Percentiles rank a stretch among this genome's conserved stretches.
These are phyloP conservation scores for Pittosporum tobira DNA, from an alignment of 129 eudicot species.

Conservation along the genomic window DNA sequence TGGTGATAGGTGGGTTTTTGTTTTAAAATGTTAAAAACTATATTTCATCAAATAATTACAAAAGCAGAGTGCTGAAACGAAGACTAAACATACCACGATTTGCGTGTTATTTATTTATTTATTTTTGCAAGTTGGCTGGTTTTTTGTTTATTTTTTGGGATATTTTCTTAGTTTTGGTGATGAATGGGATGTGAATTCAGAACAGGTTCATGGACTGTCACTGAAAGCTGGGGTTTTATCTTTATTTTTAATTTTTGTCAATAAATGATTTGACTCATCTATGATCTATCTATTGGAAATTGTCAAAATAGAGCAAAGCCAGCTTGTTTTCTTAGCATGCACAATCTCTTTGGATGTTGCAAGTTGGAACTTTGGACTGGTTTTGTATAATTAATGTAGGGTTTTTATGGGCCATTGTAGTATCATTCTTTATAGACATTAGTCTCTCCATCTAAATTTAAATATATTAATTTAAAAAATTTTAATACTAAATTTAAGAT, in stretches of 20 bases:
- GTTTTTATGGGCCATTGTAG: neutral
- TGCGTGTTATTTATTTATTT: neutral
- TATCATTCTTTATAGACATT: too few species aligned
- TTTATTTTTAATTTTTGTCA: too few species aligned
- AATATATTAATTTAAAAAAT: too few species aligned
- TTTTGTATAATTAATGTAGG: neutral
- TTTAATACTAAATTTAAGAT: too few species aligned
- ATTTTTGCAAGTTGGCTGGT: too few species aligned
- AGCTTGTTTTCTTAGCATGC: neutral
- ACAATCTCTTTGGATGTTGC: neutral
- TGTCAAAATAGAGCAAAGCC: conserved; percentile 4
- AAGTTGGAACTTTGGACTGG: neutral
- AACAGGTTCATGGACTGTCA: conserved; percentile 3
- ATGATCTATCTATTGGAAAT: neutral
- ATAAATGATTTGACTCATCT: neutral
- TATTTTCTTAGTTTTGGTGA: neutral
- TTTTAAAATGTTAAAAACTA: neutral
- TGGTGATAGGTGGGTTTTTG: neutral
- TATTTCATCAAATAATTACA: too few species aligned
- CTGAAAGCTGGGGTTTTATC: neutral
- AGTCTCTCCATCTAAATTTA: too few species aligned
- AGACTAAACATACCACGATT: too few species aligned
- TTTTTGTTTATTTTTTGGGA: too few species aligned
- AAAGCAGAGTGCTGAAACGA: too few species aligned
- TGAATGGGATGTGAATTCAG: conserved; percentile 7